Conservation (phyloP, 164 flowering plant species). For the Protea cynaroides region DNA sequence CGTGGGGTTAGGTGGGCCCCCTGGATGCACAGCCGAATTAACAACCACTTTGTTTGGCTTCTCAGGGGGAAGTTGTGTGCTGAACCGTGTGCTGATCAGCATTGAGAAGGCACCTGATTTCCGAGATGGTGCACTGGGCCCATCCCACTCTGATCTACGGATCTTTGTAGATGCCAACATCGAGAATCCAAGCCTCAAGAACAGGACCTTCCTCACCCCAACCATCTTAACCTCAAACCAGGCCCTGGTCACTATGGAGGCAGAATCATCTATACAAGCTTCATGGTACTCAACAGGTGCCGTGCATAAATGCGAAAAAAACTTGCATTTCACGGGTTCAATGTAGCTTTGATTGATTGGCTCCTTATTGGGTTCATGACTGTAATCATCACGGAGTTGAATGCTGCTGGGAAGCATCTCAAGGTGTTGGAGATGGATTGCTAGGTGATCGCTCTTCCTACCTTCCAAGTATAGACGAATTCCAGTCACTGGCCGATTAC, state of each 20-base stretch:
- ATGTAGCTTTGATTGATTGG: constrained; percentile 46
- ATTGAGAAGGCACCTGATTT: constrained; percentile 66
- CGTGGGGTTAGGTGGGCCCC: constrained; percentile 55
- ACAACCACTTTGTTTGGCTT: constrained; percentile 50
- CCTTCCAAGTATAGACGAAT: constrained; percentile 85
- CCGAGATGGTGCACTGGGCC: constrained; percentile 36
- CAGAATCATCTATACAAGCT: constrained; percentile 49
- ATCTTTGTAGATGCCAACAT: constrained; percentile 54
- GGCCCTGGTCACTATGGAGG: constrained; percentile 77
- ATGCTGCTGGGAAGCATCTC: constrained; percentile 51
- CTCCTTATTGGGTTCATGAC: constrained; percentile 31
- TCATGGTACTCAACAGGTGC: constrained; percentile 63
- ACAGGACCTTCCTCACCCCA: constrained; percentile 74
- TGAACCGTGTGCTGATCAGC: constrained; percentile 56
- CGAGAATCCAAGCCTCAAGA: constrained; percentile 82
- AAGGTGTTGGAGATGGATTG: constrained; percentile 90
- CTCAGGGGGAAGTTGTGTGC: constrained; percentile 31
- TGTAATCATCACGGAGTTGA: constrained; percentile 51
- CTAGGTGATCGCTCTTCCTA: constrained; percentile 61
- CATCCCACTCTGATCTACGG: constrained; percentile 83
- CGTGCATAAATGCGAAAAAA: constrained; percentile 81
- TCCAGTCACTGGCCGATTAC: constrained; percentile 77
- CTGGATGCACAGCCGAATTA: constrained; percentile 76
- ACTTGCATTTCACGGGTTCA: constrained; percentile 77
- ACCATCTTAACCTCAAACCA: constrained; percentile 70